Evolutionary conservation across 208 protist genomes (phyloP), one percentile per base, ranked within the genome.

Genomic region (Plasmodiophora brassicae): DNA sequence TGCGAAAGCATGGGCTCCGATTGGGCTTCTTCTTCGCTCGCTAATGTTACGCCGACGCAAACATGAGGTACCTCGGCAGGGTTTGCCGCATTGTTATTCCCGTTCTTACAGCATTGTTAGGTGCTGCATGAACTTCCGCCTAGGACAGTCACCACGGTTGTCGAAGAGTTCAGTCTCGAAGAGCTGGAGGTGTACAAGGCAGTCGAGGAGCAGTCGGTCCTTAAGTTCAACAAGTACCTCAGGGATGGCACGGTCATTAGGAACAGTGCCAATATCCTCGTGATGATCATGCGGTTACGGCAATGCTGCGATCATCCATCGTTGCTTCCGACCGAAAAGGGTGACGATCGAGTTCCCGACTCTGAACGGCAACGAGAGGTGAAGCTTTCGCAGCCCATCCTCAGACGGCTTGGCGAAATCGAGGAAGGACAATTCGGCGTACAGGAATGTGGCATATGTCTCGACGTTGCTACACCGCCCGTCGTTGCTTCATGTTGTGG

Each of bases 401-500:
- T 78, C 32, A 5, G 41, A 78, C 32, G 65, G 65, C 14, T 78
- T 5, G 5, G 5, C 41, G 10, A 38, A 38, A 78, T 78, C 41
- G 14, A 5, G 5, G n/a, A 78, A 5, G 65, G 65, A 5, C 65
- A 78, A 32, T 32, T 78, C 5, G 5, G 32, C 14, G 5, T 38
- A 32, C 65, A 78, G 41, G 65, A 78, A 78, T 78, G 65, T 78
- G 65, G 65, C n/a, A 78, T 78, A 5, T 78, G 65, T 38, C 65
- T 78, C 5, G 65, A 78, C n/a, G 65, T 32, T 44, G 65, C 65
- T 5, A 8, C 41, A 8, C n/a, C 5, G n/a, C 65, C 65, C 20
- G n/a, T 78, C n/a, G 65, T 78, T 5, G 5, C 65, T 8, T 44
- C 32, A 44, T 78, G 65, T 32, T 78, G 65, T 32, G 65, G 65